phyloP scores from a whole-genome alignment of 208 protist genomes.

The Herpetomonas tarakana region DNA sequence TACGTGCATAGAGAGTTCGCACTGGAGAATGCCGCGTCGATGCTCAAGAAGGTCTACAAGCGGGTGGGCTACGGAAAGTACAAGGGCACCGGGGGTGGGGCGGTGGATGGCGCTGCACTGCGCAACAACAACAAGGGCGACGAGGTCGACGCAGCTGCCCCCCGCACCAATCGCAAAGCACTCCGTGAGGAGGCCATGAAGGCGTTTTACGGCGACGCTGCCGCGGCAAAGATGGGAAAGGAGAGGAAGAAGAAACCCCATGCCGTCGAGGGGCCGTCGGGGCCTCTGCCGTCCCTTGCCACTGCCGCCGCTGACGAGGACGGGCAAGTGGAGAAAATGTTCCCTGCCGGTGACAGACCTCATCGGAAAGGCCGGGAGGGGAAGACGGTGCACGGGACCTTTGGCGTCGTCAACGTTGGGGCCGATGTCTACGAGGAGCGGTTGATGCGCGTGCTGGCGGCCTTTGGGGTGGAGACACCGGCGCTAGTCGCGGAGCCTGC shows the following conservation, averaged over 20 bases:
- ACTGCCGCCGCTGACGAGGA: not conserved
- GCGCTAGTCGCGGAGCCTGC: conserved; percentile 1
- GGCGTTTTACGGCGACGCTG: conserved; percentile 31
- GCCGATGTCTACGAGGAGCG: conserved; percentile 53
- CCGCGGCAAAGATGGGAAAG: conserved; percentile 3
- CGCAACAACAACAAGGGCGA: conserved; percentile 17
- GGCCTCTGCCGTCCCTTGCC: not conserved
- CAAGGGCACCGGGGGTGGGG: conserved; percentile 3
- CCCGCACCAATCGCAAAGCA: conserved; percentile 29
- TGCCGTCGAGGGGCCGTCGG: too few relatives aligned
- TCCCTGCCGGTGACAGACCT: too few relatives aligned
- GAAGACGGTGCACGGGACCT: conserved; percentile 60
- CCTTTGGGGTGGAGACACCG: conserved; percentile 30
- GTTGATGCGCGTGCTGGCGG: conserved; percentile 27
- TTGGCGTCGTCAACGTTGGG: conserved; percentile 81
- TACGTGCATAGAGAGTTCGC: conserved; percentile 71
- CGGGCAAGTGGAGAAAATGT: too few relatives aligned
- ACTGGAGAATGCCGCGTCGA: conserved; percentile 29
- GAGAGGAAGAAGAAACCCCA: too few relatives aligned
- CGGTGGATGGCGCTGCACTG: not conserved
- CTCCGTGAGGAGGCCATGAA: conserved; percentile 45
- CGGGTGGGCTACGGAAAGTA: conserved; percentile 57
- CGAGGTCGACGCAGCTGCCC: conserved; percentile 5
- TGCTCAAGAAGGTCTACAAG: conserved; percentile 48
- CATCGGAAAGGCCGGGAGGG: not conserved